Evolutionary conservation across 495 filamentous ascomycete genomes (phyloP).

Genomic region (Penicillium cataractarum): DNA sequence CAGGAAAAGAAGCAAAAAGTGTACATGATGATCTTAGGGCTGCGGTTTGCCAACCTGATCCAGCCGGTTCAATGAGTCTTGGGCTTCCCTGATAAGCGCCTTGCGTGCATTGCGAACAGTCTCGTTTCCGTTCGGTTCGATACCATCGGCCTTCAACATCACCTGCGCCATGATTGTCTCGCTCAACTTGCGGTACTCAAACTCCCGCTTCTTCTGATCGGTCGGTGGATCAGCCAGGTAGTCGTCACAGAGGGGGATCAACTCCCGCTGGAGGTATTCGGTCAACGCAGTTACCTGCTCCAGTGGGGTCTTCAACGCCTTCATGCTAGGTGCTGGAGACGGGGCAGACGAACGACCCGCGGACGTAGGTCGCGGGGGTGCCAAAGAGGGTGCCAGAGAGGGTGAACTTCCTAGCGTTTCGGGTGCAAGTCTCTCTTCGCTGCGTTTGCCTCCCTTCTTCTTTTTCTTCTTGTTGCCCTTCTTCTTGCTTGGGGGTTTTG

Average conservation of each 20-base stretch:
- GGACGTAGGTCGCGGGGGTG: constrained; percentile 27
- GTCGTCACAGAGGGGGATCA: constrained; percentile 66
- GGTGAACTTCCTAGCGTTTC: constrained; percentile 16
- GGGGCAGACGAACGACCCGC: constrained; percentile 30
- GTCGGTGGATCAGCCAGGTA: constrained; percentile 68
- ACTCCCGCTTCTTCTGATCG: constrained; percentile 70
- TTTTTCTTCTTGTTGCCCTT: constrained; percentile 45
- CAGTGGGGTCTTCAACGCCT: constrained; percentile 47
- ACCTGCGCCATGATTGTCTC: constrained; percentile 86
- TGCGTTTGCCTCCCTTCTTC: constrained; percentile 36
- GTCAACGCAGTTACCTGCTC: constrained; percentile 75
- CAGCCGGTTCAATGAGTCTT: constrained; percentile 63
- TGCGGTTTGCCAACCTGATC: constrained; percentile 50
- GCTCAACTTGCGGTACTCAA: constrained; percentile 77
- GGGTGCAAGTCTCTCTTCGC: constrained; percentile 41
- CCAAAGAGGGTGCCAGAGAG: constrained; percentile 22
- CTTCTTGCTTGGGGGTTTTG: constrained; percentile 31
- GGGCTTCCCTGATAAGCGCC: constrained; percentile 75
- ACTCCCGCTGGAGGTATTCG: constrained; percentile 63
- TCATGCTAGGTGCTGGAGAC: constrained; percentile 42
- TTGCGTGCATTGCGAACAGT: constrained; percentile 68
- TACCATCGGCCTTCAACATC: constrained; percentile 80
- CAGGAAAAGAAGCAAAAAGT: constrained; percentile 10
- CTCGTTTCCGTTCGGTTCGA: constrained; percentile 71
- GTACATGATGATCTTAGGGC: constrained; percentile 9